These are phyloP conservation scores for Vitis hybrid DNA, from an alignment of 177 flowering plant genomes.

Conservation along the genomic window DNA sequence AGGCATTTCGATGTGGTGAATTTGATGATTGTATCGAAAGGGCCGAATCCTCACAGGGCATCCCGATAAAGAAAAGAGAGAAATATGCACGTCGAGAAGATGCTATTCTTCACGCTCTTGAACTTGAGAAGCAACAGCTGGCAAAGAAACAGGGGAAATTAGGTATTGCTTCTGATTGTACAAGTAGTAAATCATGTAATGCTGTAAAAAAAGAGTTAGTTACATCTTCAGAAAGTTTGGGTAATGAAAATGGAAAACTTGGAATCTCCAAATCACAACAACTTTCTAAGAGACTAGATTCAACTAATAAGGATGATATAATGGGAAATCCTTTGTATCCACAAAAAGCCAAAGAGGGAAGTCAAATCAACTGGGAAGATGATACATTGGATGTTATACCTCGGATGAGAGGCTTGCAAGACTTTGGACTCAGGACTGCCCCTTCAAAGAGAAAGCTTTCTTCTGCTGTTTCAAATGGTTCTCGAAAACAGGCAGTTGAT, in stretches of 20 bases:
- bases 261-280: conserved; percentile 27
- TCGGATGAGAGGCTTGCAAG: conserved; percentile 78
- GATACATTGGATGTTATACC: conserved; percentile 50
- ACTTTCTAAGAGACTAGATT: conserved; percentile 24
- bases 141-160: conserved; percentile 54
- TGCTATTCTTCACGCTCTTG: conserved; percentile 99
- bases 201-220: conserved; percentile 32
- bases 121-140: conserved; percentile 71
- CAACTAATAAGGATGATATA: conserved; percentile 31
- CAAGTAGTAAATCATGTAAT: conserved; percentile 33
- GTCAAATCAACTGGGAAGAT: conserved; percentile 39
- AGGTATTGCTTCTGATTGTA: conserved; percentile 30
- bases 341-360: conserved; percentile 33
- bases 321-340: conserved; percentile 17
- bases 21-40: conserved; percentile 93
- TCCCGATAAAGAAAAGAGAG: conserved; percentile 84
- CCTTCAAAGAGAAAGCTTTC: conserved; percentile 39
- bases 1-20: conserved; percentile 97
- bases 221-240: conserved; percentile 32
- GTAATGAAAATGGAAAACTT: conserved; percentile 29
- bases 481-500: conserved; percentile 25
- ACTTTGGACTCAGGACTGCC: conserved; percentile 60
- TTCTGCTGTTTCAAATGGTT: conserved; percentile 31
- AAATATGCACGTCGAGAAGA: conserved; percentile 98
- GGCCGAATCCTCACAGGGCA: conserved; percentile 77